Evolutionary conservation across 768 basidiomycete species (phyloP).

Genomic region (Hygrophoropsis aurantiaca): DNA sequence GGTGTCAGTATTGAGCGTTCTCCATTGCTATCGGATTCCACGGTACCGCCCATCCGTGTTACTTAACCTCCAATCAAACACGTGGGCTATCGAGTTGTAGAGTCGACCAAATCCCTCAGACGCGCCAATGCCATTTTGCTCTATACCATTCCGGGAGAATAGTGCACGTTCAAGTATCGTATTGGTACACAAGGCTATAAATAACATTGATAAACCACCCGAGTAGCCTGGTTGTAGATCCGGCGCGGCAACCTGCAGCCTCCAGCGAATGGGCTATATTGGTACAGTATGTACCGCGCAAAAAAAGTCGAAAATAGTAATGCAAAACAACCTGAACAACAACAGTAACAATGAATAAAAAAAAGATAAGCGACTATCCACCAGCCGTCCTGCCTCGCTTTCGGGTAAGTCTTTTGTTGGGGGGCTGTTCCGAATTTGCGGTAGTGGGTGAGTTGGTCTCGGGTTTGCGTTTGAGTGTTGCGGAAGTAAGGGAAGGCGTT

Average conservation of each 20-base stretch:
- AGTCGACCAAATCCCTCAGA: too few species aligned
- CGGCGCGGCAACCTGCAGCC: constrained; percentile 24
- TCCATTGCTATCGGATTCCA: too few species aligned
- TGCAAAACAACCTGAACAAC: constrained; percentile 22
- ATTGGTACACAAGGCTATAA: constrained; percentile 37
- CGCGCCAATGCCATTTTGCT: too few species aligned
- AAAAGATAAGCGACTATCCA: constrained; percentile 34
- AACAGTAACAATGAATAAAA: constrained; percentile 23
- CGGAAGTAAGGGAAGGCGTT: constrained; percentile 48
- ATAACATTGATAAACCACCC: constrained; percentile 26
- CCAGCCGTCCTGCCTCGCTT: constrained; percentile 55
- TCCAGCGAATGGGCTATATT: constrained; percentile 28
- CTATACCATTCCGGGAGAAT: too few species aligned
- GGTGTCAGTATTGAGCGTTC: too few species aligned
- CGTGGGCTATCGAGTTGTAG: too few species aligned
- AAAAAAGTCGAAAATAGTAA: not conserved
- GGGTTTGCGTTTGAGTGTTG: constrained; percentile 58
- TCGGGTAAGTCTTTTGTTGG: constrained; percentile 50
- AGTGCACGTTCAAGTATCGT: constrained; percentile 14
- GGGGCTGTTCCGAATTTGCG: constrained; percentile 43
- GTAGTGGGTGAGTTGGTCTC: constrained; percentile 53
- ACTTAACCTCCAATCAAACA: too few species aligned
- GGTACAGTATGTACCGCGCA: not conserved
- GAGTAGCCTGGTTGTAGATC: constrained; percentile 18
- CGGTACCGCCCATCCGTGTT: too few species aligned